phyloP scores from a whole-genome alignment of 73 alveolate genomes.

The Paramecium biaurelia region DNA sequence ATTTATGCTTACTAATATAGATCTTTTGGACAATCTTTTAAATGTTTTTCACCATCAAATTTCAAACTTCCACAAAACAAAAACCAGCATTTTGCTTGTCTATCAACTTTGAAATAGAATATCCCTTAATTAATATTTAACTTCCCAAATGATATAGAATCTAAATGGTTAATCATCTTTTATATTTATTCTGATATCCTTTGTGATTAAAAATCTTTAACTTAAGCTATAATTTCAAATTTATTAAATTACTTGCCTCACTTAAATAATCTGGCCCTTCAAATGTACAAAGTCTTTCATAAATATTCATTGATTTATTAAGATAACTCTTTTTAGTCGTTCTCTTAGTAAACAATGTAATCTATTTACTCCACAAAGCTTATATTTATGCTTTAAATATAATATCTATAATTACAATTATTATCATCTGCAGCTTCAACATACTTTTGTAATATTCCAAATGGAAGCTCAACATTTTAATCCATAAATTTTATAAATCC shows the following conservation, averaged over 20 bases:
- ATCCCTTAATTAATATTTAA: constrained; percentile 1
- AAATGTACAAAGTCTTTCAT: constrained; percentile 40
- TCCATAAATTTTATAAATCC: background rate
- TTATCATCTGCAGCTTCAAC: constrained; percentile 47
- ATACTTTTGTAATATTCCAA: background rate
- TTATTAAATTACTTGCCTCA: constrained; percentile 31
- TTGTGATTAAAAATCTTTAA: constrained; percentile 26
- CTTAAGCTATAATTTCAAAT: constrained; percentile 3
- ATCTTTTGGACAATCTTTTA: background rate
- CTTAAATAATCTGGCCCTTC: constrained; percentile 56
- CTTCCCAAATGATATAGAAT: constrained; percentile 32
- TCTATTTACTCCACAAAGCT: constrained; percentile 33
- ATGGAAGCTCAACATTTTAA: background rate
- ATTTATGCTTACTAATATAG: background rate
- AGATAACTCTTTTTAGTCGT: background rate
- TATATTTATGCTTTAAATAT: background rate
- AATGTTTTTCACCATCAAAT: constrained; percentile 10
- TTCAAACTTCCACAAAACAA: constrained; percentile 32
- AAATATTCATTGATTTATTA: constrained; percentile 35
- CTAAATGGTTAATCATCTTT: constrained; percentile 20
- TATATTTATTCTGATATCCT: constrained; percentile 38
- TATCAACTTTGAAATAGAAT: constrained; percentile 33
- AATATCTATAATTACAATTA: background rate
- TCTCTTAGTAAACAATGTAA: constrained; percentile 28
- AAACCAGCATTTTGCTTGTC: constrained; percentile 39